These are phyloP conservation scores for Limnomonas spitsbergensis DNA, from an alignment of 139 green algal genomes.

Conservation along the genomic window DNA sequence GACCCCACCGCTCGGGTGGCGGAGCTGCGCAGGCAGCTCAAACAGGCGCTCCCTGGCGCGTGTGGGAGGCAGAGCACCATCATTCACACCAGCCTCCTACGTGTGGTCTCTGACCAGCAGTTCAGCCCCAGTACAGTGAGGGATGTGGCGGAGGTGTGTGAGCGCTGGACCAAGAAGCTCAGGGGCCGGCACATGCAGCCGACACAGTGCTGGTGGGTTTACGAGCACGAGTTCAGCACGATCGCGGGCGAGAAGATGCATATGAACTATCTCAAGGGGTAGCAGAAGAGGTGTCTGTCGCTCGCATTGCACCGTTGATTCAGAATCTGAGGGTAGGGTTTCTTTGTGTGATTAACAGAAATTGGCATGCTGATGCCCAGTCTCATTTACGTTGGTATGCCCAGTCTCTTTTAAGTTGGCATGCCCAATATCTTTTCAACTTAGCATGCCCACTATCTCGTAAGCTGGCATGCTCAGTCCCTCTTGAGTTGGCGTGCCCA, in stretches of 20 bases:
- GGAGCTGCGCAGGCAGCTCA: conserved; percentile 15
- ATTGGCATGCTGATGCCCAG: no score
- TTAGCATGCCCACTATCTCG: no score
- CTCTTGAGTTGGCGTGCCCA: no score
- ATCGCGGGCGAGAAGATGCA: background rate
- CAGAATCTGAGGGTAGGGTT: no score
- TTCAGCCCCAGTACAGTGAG: background rate
- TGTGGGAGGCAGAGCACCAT: conserved; percentile 35
- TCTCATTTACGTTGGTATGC: no score
- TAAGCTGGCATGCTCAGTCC: no score
- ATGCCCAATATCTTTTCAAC: no score
- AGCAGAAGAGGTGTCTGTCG: no score
- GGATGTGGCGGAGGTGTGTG: conserved; percentile 3
- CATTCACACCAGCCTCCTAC: conserved; percentile 33
- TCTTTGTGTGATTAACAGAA: no score
- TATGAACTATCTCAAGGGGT: no score
- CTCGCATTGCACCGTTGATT: no score
- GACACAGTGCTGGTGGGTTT: conserved; percentile 1
- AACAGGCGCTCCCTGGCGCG: conserved; percentile 22
- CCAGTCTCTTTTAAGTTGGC: no score
- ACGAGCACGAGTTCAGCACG: conserved; percentile 21
- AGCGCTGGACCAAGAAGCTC: conserved; percentile 15
- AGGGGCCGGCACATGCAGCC: background rate
- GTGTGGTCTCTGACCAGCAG: conserved; percentile 18
- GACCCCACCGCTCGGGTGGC: background rate